Base-by-base conservation (phyloP, 306 rosid genomes). In the Echinosophora koreensis region DNA sequence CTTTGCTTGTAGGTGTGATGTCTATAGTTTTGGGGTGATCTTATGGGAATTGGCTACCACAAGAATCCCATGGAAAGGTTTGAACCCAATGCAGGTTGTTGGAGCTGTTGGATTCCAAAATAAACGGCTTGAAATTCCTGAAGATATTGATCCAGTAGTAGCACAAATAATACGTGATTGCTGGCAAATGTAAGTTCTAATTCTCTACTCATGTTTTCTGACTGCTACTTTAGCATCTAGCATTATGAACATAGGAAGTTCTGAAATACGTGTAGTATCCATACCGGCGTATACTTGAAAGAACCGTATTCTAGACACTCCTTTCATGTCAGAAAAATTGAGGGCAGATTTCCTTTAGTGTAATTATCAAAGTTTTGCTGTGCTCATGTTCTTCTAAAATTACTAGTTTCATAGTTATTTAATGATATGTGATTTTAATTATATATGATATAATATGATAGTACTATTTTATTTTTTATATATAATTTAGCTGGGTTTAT, bases 71-170 rank as follows among this genome's bases (percentile, higher is more conserved):
- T 96, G 99, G 99, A 87, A 86, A 71, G 98, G 99, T 56, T 85
- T 96, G 94, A 96, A 96, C 86, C 99, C 99, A 39, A 96, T 96
- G 99, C 99, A 96, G 90, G 99, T 96, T 76, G 99, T 96, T 66
- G 99, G 99, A 85, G 99, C 99, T 71, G 99, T 96, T 74, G 99
- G 99, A 41, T 96, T 96, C 85, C 99, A 96, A 78, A 89, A 96
- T 80, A 88, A 92, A 87, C 96, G 96, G 77, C 94, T 93, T 69
- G 98, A 96, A 79, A 91, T 96, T 83, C 98, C 97, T 28, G 94
- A 91, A 63, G 91, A 96, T 11, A 79, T 89, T 50, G 88, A 92
- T 84, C 96, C 97, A 16, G 85, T 54, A 61, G 97, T 92, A 17
- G 90, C 94, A 37, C 90, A 96, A 78, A 96, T 92, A 55, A 92